A percentile compares a stretch with the other conserved stretches of the same genome.
These are phyloP conservation scores for Yamadazyma kanchanaburiensis DNA, from an alignment of 1,139 yeast species.

Conservation along the genomic window DNA sequence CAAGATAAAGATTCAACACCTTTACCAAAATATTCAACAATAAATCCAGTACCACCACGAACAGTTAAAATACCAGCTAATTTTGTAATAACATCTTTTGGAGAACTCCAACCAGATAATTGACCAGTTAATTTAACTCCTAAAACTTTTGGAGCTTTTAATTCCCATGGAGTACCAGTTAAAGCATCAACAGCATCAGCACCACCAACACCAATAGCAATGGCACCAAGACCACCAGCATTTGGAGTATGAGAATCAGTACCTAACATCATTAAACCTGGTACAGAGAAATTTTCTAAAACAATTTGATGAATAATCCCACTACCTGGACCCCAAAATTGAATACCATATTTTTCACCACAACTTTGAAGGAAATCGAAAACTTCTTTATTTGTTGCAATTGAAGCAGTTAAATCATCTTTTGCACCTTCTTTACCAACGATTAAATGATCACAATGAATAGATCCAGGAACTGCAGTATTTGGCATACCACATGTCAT, in stretches of 20 bases:
- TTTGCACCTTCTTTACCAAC: constrained; percentile 94
- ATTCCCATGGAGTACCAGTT: constrained; percentile 98
- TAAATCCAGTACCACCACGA: constrained; percentile 95
- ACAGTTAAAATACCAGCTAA: constrained; percentile 90
- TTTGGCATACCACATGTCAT: constrained; percentile 90
- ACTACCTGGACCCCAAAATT: constrained; percentile 99
- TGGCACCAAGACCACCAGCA: constrained; percentile 96
- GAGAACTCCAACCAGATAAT: constrained; percentile 89
- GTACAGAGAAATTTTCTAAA: constrained; percentile 89
- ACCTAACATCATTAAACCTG: constrained; percentile 94
- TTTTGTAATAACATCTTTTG: constrained; percentile 90
- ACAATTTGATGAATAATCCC: constrained; percentile 98
- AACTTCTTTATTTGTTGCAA: constrained; percentile 86
- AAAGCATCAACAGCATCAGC: constrained; percentile 98
- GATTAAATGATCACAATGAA: constrained; percentile 96
- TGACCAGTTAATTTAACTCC: constrained; percentile 91
- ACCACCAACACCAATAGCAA: constrained; percentile 98
- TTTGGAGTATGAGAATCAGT: constrained; percentile 98
- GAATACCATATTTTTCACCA: constrained; percentile 90
- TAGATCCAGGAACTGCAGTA: constrained; percentile 90
- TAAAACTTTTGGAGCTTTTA: constrained; percentile 89
- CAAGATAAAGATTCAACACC: constrained; percentile 85
- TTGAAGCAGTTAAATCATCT: constrained; percentile 67
- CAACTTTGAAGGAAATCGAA: constrained; percentile 89
- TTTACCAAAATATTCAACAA: constrained; percentile 93